Base-by-base conservation (phyloP, 805 yeast genomes). In the Metschnikowia bowlesiae region DNA sequence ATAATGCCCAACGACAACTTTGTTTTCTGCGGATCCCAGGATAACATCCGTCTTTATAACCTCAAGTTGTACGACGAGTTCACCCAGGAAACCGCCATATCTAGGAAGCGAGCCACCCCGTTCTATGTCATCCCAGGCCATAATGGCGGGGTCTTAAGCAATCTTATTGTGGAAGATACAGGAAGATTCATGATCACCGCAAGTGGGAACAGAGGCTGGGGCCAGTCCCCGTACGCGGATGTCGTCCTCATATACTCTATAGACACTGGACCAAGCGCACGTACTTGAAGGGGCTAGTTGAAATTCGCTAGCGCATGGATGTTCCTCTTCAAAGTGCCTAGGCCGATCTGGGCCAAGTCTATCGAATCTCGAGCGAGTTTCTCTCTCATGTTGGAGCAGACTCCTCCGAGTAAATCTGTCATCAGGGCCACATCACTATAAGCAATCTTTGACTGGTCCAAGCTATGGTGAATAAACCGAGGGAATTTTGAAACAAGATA, bases 191-290 rank as follows among this genome's bases (percentile, higher is more conserved):
- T 94, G 85, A 79, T 92, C 6, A 85, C 96, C 61, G 84, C 97
- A 0, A 86, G 96, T 64, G 99, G 99, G 8, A 89, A 87, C 54
- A 79, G 97, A 61, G 99, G 99, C 5, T 92, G 97, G 97, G 78
- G 77, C 1, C 90, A 85, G 57, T 90, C 96, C 3, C 71, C 75
- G 35, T 79, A 85, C 26, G 85, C 94, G 1, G 97, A 90, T 51
- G 79, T 83, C n/a, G 87, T 87, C 8, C 76, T 90, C 57, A 75
- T 89, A 26, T 92, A 91, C 64, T 96, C 89, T 57, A 85, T 91
- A 32, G 83, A 83, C 47, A 67, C 80, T 43, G 69, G 64, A 43
- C 56, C 44, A 55, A 18, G 14, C 6, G n/a, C n/a, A 18, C 16
- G 28, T 44, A 35, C 16, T 33, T 44, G 39, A 13, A 13, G 32